Conservation (phyloP, 345 rosid species). For the Eucalyptus cloeziana region DNA sequence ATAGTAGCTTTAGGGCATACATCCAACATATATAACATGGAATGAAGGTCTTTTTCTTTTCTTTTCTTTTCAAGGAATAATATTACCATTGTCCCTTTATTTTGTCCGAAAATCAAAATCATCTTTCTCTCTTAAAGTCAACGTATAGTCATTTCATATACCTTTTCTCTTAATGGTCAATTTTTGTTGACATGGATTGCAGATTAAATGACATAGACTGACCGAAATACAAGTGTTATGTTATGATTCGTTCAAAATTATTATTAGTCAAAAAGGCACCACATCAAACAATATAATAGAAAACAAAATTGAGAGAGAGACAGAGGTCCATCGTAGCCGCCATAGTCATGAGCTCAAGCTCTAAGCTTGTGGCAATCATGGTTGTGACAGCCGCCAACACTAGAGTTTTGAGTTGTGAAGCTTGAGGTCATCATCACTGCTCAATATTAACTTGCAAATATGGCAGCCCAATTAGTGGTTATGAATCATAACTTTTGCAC, state of each 20-base stretch:
- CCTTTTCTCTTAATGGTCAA: not conserved
- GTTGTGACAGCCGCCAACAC: not conserved
- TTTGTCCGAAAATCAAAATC: not conserved
- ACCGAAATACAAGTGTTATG: not conserved
- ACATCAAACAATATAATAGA: not conserved
- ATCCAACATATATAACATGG: not conserved
- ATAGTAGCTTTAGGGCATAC: too few relatives aligned
- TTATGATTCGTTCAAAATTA: not conserved
- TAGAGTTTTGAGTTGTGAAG: not conserved
- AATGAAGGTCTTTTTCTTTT: not conserved
- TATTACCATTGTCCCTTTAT: not conserved
- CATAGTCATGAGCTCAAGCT: not conserved
- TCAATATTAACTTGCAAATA: not conserved
- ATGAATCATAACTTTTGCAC: not conserved
- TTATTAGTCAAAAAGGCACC: not conserved
- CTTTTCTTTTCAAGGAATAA: not conserved
- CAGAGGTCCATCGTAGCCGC: not conserved
- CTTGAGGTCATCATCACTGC: not conserved
- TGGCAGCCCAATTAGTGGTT: not conserved
- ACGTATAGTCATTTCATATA: not conserved
- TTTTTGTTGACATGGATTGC: not conserved
- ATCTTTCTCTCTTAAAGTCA: not conserved
- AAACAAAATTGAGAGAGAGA: not conserved
- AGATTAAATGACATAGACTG: rapidly evolving
- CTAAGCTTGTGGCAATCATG: not conserved